Percentiles rank a stretch among this genome's conserved stretches.
phyloP scores from a whole-genome alignment of 495 filamentous ascomycete genomes.

The Lepidopterella palustris region DNA sequence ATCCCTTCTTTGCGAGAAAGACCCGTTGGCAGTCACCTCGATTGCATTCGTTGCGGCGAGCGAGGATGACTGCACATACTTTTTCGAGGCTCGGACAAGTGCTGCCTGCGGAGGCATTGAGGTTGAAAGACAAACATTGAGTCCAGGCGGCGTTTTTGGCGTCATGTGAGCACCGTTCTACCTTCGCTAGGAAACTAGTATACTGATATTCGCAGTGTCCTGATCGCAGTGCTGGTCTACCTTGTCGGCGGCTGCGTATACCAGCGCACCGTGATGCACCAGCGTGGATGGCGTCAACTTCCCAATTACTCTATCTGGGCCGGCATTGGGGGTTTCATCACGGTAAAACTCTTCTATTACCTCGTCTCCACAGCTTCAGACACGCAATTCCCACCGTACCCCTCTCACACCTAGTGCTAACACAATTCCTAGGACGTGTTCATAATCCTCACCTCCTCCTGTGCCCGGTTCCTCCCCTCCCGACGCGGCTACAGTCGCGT shows the following conservation, averaged over 20 bases:
- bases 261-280: slow-evolving; percentile 89
- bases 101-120: slow-evolving; percentile 73
- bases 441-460: slow-evolving; percentile 71
- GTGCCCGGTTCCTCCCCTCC: slow-evolving; percentile 57
- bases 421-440: slow-evolving; percentile 60
- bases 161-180: slow-evolving; percentile 62
- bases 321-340: slow-evolving; percentile 74
- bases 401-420: no score
- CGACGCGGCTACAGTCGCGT: slow-evolving; percentile 57
- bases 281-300: slow-evolving; percentile 89
- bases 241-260: slow-evolving; percentile 89
- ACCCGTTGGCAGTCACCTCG: slow-evolving; percentile 54
- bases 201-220: slow-evolving; percentile 34
- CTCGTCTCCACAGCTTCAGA: background rate
- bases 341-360: slow-evolving; percentile 66
- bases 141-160: slow-evolving; percentile 83
- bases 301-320: slow-evolving; percentile 94
- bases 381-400: background rate
- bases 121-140: slow-evolving; percentile 57
- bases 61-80: slow-evolving; percentile 86
- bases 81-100: slow-evolving; percentile 87
- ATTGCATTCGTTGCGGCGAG: slow-evolving; percentile 76
- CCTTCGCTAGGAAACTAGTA: slow-evolving; percentile 11
- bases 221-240: slow-evolving; percentile 81
- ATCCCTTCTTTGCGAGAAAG: slow-evolving; percentile 86